Evolutionary conservation across 139 green algal genomes (phyloP).

Genomic region (Micractinium conductrix): DNA sequence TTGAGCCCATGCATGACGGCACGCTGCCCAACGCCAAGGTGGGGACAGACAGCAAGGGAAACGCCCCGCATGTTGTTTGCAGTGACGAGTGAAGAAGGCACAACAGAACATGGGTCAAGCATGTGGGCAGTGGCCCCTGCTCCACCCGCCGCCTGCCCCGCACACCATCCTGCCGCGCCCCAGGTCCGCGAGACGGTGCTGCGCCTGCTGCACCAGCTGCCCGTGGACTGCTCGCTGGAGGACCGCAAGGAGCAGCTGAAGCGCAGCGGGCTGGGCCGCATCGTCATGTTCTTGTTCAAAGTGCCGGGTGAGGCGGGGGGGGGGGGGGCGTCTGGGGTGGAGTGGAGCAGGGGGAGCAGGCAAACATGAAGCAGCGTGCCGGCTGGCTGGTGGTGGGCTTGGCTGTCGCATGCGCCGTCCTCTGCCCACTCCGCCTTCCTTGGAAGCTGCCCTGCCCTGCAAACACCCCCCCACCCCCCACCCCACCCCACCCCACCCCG

Average conservation of each 20-base stretch:
- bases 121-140: no score
- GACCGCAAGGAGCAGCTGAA: constrained; percentile 75
- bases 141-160: no score
- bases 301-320: constrained; percentile 53
- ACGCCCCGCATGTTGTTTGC: no score
- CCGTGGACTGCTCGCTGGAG: constrained; percentile 56
- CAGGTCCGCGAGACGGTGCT: constrained; percentile 55
- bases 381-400: no score
- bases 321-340: no score
- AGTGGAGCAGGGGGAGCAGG: no score
- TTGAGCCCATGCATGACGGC: constrained; percentile 72
- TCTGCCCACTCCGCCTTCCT: not conserved
- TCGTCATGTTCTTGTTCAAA: constrained; percentile 81
- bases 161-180: not conserved
- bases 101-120: no score
- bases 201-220: constrained; percentile 57
- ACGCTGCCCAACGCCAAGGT: constrained; percentile 72
- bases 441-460: not conserved
- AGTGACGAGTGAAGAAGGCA: no score
- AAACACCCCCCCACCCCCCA: no score
- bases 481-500: not conserved
- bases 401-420: not conserved
- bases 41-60: no score
- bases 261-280: constrained; percentile 57
- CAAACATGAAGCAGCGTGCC: no score